Base-by-base conservation (phyloP, 202 grass and related monocot genomes). In the Eragrostis tef region DNA sequence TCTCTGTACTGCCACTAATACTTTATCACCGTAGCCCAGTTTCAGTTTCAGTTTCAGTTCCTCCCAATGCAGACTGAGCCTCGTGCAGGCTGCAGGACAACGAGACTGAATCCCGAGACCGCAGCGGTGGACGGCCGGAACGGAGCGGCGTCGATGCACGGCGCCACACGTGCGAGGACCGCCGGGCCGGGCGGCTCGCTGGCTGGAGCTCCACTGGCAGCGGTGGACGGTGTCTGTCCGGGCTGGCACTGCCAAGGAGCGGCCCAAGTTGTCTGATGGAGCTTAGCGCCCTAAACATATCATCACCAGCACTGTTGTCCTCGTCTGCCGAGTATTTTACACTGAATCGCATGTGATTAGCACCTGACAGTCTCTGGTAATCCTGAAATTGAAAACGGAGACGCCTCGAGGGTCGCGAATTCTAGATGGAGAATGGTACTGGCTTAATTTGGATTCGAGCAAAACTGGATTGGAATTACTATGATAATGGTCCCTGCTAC, bases 201-300 rank as follows among this genome's bases (percentile, higher is more conserved):
- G 84, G 84, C 79, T 87, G 84, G 84, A 87, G 88, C 74, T 83
- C 11, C 25, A 50, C 88, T 83, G 84, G 88, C 69, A 59, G 62
- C 77, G 16, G 46, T 86, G 87, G 83, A 86, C 79, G 83, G 83
- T 49, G 60, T 66, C 87, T 72, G 83, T 53, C 87, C 83, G 79
- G 73, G 67, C 74, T 86, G 79, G 74, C 86, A 29, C 59, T 54
- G 59, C 73, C 72, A 71, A 71, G 68, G 34, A 57, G 13, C 57
- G 41, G 47, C 22, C 47, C 83, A 89, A 86, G 79, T 86, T 45
- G 87, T 68, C 73, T 79, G 59, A 61, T 68, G 66, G 79, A 68
- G 43, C 50, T 81, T 76, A 77, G 73, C 56, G 16, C 15, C 62
- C 47, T 45, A 87, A 75, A 56, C 70, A 75, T 36, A 56, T 59